Evolutionary conservation across 306 rosid species (phyloP).

Genomic region (Inga oerstediana): DNA sequence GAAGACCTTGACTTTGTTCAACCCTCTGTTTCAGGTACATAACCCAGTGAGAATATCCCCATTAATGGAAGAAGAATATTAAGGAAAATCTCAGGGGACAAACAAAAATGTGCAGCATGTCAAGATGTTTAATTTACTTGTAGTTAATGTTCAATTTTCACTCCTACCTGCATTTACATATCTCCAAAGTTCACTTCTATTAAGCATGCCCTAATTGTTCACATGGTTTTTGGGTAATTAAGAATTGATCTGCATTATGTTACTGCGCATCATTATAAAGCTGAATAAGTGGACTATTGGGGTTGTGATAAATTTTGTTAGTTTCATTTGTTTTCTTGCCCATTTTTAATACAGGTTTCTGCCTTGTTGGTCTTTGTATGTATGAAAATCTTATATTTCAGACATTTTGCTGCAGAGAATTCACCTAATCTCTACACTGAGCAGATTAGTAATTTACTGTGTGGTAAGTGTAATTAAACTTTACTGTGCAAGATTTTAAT

Average conservation of each 20-base stretch:
- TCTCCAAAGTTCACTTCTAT: background rate
- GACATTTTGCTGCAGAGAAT: slow-evolving; percentile 56
- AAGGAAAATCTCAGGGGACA: background rate
- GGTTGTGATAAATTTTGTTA: background rate
- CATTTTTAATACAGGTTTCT: background rate
- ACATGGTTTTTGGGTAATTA: slow-evolving; percentile 2
- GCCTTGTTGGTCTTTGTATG: slow-evolving; percentile 10
- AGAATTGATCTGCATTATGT: background rate
- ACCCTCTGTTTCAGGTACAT: slow-evolving; percentile 42
- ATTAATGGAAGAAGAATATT: background rate
- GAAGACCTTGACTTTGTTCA: too few relatives aligned
- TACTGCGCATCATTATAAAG: slow-evolving; percentile 26
- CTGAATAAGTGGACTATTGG: background rate
- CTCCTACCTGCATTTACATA: background rate
- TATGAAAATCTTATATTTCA: slow-evolving; percentile 1
- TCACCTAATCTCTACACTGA: background rate
- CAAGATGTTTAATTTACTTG: background rate
- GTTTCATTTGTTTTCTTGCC: slow-evolving; percentile 24
- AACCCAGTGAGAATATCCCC: background rate
- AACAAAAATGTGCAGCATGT: background rate
- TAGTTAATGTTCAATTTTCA: slow-evolving; percentile 29
- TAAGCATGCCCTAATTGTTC: background rate
- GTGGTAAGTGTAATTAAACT: slow-evolving; percentile 53
- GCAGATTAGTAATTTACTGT: slow-evolving; percentile 44
- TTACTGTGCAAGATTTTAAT: slow-evolving; percentile 32